A percentile compares a stretch with the other conserved stretches of the same genome.
Conservation (phyloP, 169 alveolate species). For the Plasmodium gaboni region DNA sequence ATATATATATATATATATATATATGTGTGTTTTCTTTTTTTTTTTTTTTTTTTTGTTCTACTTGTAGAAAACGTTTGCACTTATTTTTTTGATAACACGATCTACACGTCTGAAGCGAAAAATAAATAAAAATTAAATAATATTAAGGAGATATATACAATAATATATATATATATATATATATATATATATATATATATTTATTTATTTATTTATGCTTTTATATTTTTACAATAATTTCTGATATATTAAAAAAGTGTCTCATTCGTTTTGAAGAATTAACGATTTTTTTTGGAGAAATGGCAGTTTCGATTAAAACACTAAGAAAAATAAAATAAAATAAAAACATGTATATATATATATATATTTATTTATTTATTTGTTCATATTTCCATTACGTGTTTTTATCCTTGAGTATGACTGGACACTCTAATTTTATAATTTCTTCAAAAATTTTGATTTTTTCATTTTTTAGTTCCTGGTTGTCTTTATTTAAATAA, state of each 20-base stretch:
- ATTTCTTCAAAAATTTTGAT: constrained; percentile 40
- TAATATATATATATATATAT: neutral
- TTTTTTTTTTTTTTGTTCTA: constrained; percentile 4
- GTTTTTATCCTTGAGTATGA: constrained; percentile 36
- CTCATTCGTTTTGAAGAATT: constrained; percentile 71
- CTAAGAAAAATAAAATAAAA: constrained; percentile 6
- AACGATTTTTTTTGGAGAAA: constrained; percentile 62
- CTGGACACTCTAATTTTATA: constrained; percentile 47
- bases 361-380: too few relatives aligned
- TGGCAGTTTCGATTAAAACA: constrained; percentile 25
- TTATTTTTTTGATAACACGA: constrained; percentile 37
- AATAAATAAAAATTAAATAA: neutral
- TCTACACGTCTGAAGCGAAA: constrained; percentile 35
- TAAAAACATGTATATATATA: neutral
- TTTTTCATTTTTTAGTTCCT: constrained; percentile 19
- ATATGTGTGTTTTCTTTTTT: neutral
- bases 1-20: neutral
- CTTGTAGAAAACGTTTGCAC: constrained; percentile 67
- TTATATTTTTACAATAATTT: constrained; percentile 32
- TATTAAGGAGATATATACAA: too few relatives aligned
- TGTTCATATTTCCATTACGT: constrained; percentile 11
- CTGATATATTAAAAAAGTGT: constrained; percentile 66
- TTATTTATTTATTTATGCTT: neutral
- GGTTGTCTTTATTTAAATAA: constrained; percentile 32
- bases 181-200: neutral